A percentile compares a stretch with the other conserved stretches of the same genome.
Evolutionary conservation across 805 yeast genomes (phyloP).

Genomic region (Candida nemodendra): DNA sequence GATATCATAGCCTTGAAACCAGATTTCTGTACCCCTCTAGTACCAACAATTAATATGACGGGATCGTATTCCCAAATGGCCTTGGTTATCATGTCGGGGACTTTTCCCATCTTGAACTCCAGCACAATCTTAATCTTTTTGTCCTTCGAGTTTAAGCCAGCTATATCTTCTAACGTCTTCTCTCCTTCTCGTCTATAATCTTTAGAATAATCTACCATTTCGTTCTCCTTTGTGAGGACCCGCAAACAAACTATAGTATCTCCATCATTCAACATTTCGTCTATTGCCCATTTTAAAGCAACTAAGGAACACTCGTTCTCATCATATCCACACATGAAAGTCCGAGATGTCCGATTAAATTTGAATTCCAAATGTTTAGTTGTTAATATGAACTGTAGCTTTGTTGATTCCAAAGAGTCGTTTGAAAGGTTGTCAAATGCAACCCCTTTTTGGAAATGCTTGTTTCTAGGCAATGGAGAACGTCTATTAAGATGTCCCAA

Average conservation of each 20-base stretch:
- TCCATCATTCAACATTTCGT: conserved; percentile 42
- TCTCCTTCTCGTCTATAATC: conserved; percentile 37
- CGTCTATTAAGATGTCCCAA: conserved; percentile 5
- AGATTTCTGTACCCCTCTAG: conserved; percentile 36
- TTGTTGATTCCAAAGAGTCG: conserved; percentile 28
- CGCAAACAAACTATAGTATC: conserved; percentile 46
- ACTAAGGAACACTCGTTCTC: conserved; percentile 39
- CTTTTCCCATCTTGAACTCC: conserved; percentile 45
- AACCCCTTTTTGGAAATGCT: conserved; percentile 32
- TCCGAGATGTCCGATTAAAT: conserved; percentile 38
- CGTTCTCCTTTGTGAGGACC: conserved; percentile 37
- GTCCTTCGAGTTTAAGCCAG: conserved; percentile 32
- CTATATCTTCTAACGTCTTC: conserved; percentile 31
- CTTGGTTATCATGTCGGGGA: conserved; percentile 38
- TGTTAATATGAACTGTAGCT: conserved; percentile 37
- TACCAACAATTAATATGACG: conserved; percentile 43
- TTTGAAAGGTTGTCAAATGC: conserved; percentile 44
- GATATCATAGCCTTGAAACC: conserved; percentile 38
- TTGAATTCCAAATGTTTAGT: conserved; percentile 37
- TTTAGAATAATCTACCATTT: conserved; percentile 17
- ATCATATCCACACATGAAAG: conserved; percentile 45
- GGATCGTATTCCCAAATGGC: conserved; percentile 47
- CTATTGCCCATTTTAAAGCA: conserved; percentile 46
- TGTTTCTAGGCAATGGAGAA: conserved; percentile 8
- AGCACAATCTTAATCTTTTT: conserved; percentile 41